These are phyloP conservation scores for Neospermospora avenae DNA, from an alignment of 2,329 filamentous ascomycete genomes.

Conservation along the genomic window DNA sequence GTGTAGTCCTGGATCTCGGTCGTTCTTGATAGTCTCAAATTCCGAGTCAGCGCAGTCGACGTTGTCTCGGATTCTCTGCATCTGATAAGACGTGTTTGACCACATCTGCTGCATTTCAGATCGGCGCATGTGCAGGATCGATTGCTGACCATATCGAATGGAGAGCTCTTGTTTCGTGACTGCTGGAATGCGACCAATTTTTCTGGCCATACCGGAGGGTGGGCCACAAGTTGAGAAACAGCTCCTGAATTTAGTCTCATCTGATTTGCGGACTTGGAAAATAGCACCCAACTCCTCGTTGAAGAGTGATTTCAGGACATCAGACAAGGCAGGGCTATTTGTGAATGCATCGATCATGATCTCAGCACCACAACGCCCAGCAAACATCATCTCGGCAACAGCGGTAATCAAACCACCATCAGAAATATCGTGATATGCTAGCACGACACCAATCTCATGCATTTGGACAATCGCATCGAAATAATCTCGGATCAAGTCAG, in stretches of 20 bases:
- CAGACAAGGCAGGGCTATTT: conserved; percentile 54
- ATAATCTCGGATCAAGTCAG: conserved; percentile 79
- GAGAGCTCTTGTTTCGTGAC: conserved; percentile 70
- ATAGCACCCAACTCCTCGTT: conserved; percentile 95
- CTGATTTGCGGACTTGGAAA: conserved; percentile 85
- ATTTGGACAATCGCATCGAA: conserved; percentile 77
- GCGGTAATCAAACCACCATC: conserved; percentile 92
- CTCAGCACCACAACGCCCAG: conserved; percentile 83
- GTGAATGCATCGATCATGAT: conserved; percentile 75
- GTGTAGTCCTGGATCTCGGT: conserved; percentile 75
- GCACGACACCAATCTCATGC: conserved; percentile 67
- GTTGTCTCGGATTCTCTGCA: conserved; percentile 90
- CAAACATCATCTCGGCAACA: conserved; percentile 96
- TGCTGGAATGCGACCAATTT: conserved; percentile 73
- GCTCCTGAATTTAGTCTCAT: conserved; percentile 81
- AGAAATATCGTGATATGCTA: conserved; percentile 92
- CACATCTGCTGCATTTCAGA: conserved; percentile 80
- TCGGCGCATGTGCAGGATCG: conserved; percentile 68
- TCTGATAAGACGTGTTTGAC: conserved; percentile 82
- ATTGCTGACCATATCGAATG: conserved; percentile 66
- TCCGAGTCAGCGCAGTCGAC: conserved; percentile 82
- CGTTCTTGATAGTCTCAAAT: conserved; percentile 69
- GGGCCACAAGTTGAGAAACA: conserved; percentile 91
- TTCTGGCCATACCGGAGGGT: conserved; percentile 75
- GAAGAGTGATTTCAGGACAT: conserved; percentile 78